A percentile compares a stretch with the other conserved stretches of the same genome.
Evolutionary conservation across 73 alveolate species (phyloP).

Genomic region (Paramecium biaurelia): DNA sequence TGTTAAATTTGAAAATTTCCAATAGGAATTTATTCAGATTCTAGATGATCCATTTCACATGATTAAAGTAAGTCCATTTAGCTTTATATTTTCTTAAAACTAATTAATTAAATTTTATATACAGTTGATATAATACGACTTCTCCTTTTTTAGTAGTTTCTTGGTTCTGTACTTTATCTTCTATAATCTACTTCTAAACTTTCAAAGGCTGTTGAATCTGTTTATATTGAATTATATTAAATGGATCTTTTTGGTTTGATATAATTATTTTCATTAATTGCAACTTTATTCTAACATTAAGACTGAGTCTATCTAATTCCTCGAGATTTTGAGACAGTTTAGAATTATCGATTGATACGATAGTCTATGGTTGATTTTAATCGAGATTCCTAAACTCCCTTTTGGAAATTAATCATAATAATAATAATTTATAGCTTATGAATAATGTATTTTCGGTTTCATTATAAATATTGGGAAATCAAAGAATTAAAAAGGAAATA

Average conservation of each 20-base stretch:
- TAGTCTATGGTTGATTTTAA: not conserved
- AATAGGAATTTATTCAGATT: not conserved
- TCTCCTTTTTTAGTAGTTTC: not conserved
- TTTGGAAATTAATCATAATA: not conserved
- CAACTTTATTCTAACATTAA: not conserved
- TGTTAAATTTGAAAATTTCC: not conserved
- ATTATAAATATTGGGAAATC: not conserved
- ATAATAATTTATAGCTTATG: not conserved
- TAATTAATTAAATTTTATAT: not conserved
- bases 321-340: not conserved
- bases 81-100: not conserved
- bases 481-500: not conserved
- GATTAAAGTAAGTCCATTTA: not conserved
- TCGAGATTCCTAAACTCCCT: not conserved
- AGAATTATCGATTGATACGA: not conserved
- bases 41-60: not conserved
- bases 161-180: slow-evolving; percentile 1
- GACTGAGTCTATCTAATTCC: not conserved
- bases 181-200: not conserved
- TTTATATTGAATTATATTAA: not conserved
- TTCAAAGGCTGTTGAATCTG: not conserved
- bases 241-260: not conserved
- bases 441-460: not conserved
- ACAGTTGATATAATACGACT: not conserved
- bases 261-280: not conserved